Conservation (phyloP, 2,329 filamentous ascomycete genomes). For the Colletotrichum sp. region DNA sequence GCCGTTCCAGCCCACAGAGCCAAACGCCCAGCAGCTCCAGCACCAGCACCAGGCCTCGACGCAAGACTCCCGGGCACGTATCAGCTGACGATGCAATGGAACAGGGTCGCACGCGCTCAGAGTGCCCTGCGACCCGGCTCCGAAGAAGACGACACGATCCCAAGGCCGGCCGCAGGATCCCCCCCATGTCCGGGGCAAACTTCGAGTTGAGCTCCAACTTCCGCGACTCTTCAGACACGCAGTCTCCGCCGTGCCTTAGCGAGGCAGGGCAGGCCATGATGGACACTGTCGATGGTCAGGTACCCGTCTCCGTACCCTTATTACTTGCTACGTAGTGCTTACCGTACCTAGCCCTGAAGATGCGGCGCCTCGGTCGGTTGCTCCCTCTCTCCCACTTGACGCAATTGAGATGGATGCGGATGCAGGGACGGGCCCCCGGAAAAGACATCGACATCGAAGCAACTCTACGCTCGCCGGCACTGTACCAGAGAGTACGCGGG, state of each 20-base stretch:
- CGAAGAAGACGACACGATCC: not conserved
- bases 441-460: not conserved
- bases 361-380: not conserved
- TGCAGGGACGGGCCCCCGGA: slow-evolving; percentile 1
- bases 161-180: not conserved
- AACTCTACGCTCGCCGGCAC: not conserved
- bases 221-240: not conserved
- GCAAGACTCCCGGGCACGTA: not conserved
- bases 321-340: not conserved
- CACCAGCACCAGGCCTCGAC: not conserved
- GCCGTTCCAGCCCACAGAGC: not conserved
- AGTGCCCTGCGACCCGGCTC: not conserved
- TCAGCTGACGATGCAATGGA: not conserved
- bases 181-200: not conserved
- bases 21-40: not conserved
- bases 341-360: not conserved
- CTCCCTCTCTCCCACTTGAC: slow-evolving; percentile 1
- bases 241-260: not conserved
- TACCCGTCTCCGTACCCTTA: not conserved
- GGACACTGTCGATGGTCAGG: not conserved
- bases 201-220: not conserved
- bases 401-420: not conserved
- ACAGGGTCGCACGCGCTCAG: not conserved
- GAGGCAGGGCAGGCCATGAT: not conserved
- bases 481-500: not conserved